Evolutionary conservation across 257 asterid species (phyloP).

Genomic region (Solanum chilense): DNA sequence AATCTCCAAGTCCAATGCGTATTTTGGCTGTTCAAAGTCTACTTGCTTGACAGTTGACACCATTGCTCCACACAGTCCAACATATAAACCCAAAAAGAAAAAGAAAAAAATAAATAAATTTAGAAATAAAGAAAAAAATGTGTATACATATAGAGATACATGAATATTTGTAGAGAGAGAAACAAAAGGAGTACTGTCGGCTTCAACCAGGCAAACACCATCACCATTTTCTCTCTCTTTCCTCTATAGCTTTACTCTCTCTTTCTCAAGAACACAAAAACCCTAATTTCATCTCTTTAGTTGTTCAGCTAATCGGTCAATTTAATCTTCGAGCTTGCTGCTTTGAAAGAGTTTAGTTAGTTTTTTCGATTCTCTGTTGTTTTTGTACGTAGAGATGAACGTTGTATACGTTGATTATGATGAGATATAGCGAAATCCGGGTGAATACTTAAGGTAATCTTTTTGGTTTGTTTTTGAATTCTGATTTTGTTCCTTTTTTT

Average conservation of each 20-base stretch:
- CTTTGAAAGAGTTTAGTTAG: background rate
- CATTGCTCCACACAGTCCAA: slow-evolving; percentile 2
- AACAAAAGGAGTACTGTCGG: slow-evolving; percentile 48
- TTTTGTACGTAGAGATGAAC: slow-evolving; percentile 13
- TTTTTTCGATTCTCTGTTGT: background rate
- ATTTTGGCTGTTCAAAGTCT: slow-evolving; percentile 2
- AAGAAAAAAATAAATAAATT: background rate
- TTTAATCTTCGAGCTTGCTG: slow-evolving; percentile 12
- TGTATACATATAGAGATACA: background rate
- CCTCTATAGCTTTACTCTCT: background rate
- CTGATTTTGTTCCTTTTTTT: background rate
- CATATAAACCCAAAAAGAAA: background rate
- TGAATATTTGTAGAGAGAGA: slow-evolving; percentile 23
- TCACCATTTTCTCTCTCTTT: slow-evolving; percentile 25
- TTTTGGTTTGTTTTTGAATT: slow-evolving; percentile 14
- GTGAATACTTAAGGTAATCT: slow-evolving; percentile 4
- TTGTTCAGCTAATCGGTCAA: background rate
- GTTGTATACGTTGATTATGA: slow-evolving; percentile 35
- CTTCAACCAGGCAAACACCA: slow-evolving; percentile 79
- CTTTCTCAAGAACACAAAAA: background rate
- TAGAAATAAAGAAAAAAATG: background rate
- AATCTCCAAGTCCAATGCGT: background rate
- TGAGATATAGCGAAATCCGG: slow-evolving; percentile 1
- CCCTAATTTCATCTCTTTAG: background rate
- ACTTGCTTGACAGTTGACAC: slow-evolving; percentile 3